phyloP scores from a whole-genome alignment of 164 flowering plant species.

The grape (Vitis vinifera) region DNA sequence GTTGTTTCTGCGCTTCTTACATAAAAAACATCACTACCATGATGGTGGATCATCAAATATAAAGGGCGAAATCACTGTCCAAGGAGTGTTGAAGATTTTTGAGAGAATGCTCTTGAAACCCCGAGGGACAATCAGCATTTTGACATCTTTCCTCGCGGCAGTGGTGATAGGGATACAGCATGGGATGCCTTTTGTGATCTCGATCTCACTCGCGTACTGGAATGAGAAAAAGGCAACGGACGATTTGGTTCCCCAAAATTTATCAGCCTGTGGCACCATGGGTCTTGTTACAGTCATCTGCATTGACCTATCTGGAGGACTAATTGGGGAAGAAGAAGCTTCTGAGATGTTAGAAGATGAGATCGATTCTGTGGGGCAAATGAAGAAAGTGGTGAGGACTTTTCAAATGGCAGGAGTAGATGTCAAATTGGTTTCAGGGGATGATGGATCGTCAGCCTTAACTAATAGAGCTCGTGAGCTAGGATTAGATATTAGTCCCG shows the following conservation, averaged over 20 bases:
- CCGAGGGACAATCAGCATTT: slow-evolving; percentile 9
- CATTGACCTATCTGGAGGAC: slow-evolving; percentile 15
- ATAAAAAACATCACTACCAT: background rate
- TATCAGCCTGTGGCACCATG: slow-evolving; percentile 18
- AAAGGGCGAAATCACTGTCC: slow-evolving; percentile 11
- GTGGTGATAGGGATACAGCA: slow-evolving; percentile 21
- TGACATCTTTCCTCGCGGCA: slow-evolving; percentile 8
- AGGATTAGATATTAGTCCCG: background rate
- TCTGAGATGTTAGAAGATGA: background rate
- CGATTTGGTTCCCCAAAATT: slow-evolving; percentile 4
- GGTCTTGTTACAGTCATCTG: slow-evolving; percentile 19
- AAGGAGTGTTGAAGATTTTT: slow-evolving; percentile 11
- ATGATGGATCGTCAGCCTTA: slow-evolving; percentile 7
- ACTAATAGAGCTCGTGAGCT: slow-evolving; percentile 1
- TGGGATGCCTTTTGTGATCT: slow-evolving; percentile 20
- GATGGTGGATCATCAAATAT: slow-evolving; percentile 13
- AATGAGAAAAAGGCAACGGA: background rate
- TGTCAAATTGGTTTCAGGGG: slow-evolving; percentile 21
- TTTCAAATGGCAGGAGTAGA: slow-evolving; percentile 14
- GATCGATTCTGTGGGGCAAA: slow-evolving; percentile 19
- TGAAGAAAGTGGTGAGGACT: slow-evolving; percentile 8
- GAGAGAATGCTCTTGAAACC: slow-evolving; percentile 12
- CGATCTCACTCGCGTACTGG: slow-evolving; percentile 16
- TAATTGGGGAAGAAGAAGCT: background rate
- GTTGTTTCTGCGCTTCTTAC: background rate